These are phyloP conservation scores for Tolypocladium tropicale DNA, from an alignment of 2,329 filamentous ascomycete species.

Conservation along the genomic window DNA sequence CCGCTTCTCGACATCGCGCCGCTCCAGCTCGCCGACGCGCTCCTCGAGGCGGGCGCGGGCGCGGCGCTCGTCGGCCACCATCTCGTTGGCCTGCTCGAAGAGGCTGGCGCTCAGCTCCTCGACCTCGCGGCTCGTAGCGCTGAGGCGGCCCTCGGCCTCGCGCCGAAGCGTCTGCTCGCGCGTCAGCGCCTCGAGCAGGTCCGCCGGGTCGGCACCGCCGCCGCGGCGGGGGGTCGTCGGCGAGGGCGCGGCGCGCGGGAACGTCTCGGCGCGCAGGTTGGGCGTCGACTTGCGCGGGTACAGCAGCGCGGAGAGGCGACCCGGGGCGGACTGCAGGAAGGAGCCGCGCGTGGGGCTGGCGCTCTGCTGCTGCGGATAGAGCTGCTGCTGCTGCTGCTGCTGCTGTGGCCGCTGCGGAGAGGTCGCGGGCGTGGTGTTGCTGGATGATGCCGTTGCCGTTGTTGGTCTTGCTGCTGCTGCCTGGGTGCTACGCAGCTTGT, in stretches of 20 bases:
- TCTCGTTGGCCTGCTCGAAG: slow-evolving; percentile 79
- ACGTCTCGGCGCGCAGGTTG: slow-evolving; percentile 10
- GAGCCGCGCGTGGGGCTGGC: slow-evolving; percentile 27
- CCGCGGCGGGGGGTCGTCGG: background rate
- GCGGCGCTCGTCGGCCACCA: slow-evolving; percentile 69
- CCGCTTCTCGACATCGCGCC: slow-evolving; percentile 59
- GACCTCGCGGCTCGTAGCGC: slow-evolving; percentile 59
- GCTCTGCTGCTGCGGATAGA: slow-evolving; percentile 3
- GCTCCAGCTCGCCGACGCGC: slow-evolving; percentile 57
- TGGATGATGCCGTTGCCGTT: too few relatives aligned
- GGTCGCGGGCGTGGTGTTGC: slow-evolving; percentile 15
- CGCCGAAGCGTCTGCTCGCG: slow-evolving; percentile 57
- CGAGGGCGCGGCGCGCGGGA: background rate
- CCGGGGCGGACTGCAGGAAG: slow-evolving; percentile 34
- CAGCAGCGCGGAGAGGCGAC: slow-evolving; percentile 34
- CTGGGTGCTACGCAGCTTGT: slow-evolving; percentile 38
- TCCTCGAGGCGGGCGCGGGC: slow-evolving; percentile 63
- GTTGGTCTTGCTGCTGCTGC: slow-evolving; percentile 7
- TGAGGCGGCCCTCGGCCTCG: slow-evolving; percentile 58
- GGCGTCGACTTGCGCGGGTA: slow-evolving; percentile 32
- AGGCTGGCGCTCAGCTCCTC: slow-evolving; percentile 67
- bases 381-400: slow-evolving; percentile 4
- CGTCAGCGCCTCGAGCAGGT: slow-evolving; percentile 53
- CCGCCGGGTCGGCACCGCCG: too few relatives aligned
- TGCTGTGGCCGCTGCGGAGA: slow-evolving; percentile 1